Evolutionary conservation across 1,284 basidiomycete genomes (phyloP), one percentile per base, ranked within the genome.

Genomic region (Amylostereum areolatum): DNA sequence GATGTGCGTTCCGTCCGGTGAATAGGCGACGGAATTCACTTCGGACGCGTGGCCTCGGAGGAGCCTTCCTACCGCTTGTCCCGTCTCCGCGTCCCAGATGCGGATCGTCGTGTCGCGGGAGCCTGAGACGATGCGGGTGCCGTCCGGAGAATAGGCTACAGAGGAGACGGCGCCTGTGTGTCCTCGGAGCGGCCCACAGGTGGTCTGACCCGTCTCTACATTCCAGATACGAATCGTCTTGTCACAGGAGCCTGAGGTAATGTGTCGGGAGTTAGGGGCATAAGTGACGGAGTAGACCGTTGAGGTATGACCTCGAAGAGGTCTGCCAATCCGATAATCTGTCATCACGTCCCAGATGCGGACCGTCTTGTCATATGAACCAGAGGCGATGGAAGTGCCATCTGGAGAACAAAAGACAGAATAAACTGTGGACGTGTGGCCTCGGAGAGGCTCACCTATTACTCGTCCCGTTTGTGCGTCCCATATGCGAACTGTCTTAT

Each of bases 321-420:
- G 41, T n/a, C 24, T 11, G 4, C 25, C 5, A n/a, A 27, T 10
- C 7, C 12, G n/a, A 7, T 6, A 11, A 28, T 49, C 52, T 11
- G 50, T 50, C 25, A 10, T 2, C 28, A 45, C 45, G n/a, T 47
- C 31, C 55, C 53, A 56, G 4, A 52, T 52, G 8, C 53, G 43
- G 6, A 55, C 30, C 1, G 55, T 56, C 7, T 44, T 47, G 41
- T 55, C 54, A 11, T 32, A 42, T 1, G 49, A 45, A 24, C 49
- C 54, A 27, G 54, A 55, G 3, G 52, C 52, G 31, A 57, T 48
- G 32, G 36, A 47, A n/a, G 24, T 46, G 18, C 54, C 52, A 45
- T 56, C 55, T 4, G 56, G 55, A 18, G 52, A 55, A 34, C 46
- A 54, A 27, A 29, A 43, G 3, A 56, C 47, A 7, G 52, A 54